A percentile compares a stretch with the other conserved stretches of the same genome.
Conservation (phyloP, 2,329 filamentous ascomycete genomes). For the Acephala macrosclerotiorum region DNA sequence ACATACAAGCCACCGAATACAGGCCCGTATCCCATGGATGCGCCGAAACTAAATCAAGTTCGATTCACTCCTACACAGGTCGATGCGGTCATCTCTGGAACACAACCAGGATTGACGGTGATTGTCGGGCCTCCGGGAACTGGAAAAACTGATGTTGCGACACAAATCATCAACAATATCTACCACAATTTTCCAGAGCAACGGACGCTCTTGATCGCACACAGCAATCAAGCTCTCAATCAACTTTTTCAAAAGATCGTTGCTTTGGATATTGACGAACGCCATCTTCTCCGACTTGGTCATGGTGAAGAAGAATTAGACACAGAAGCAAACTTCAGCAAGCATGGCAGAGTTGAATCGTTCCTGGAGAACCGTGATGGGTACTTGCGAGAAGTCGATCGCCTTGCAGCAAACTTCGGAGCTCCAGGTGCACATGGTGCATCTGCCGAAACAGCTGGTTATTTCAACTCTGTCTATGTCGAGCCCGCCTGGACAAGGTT, state of each 20-base stretch:
- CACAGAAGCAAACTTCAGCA: slow-evolving; percentile 87
- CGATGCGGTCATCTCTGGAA: slow-evolving; percentile 91
- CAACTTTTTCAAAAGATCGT: slow-evolving; percentile 98
- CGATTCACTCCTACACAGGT: slow-evolving; percentile 92
- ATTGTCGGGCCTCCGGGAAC: slow-evolving; percentile 96
- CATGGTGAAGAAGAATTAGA: slow-evolving; percentile 95
- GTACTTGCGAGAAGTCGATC: slow-evolving; percentile 84
- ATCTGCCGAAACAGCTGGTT: slow-evolving; percentile 95
- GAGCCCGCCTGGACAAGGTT: slow-evolving; percentile 90
- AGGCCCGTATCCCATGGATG: slow-evolving; percentile 87
- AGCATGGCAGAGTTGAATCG: slow-evolving; percentile 92
- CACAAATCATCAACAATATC: slow-evolving; percentile 98
- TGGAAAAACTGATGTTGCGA: slow-evolving; percentile 98
- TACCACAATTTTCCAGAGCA: slow-evolving; percentile 98
- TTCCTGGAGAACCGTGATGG: slow-evolving; percentile 87
- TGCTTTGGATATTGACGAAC: slow-evolving; percentile 93
- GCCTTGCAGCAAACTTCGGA: slow-evolving; percentile 82
- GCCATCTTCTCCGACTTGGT: slow-evolving; percentile 89
- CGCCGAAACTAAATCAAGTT: slow-evolving; percentile 80
- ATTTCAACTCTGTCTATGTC: slow-evolving; percentile 94
- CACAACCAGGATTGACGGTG: slow-evolving; percentile 91
- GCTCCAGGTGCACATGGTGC: slow-evolving; percentile 95
- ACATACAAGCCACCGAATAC: slow-evolving; percentile 90
- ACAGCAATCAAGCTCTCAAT: slow-evolving; percentile 97
- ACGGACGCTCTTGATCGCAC: slow-evolving; percentile 89